These are phyloP conservation scores for Kodamaea jinghongensis DNA, from an alignment of 805 yeast genomes.

Conservation along the genomic window DNA sequence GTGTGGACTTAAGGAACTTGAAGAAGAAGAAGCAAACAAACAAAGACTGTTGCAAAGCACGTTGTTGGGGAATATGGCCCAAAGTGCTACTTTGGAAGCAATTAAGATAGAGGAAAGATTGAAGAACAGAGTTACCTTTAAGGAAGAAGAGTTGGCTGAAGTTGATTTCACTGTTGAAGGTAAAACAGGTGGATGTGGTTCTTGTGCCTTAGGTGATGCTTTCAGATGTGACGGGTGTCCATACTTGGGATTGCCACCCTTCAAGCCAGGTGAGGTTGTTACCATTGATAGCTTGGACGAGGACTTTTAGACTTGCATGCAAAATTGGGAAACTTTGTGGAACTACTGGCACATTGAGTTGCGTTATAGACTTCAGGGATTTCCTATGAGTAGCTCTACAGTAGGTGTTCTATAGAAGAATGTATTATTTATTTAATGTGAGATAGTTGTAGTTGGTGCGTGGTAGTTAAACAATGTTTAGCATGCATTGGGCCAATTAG, in stretches of 20 bases:
- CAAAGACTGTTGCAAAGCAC: constrained; percentile 45
- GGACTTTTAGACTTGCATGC: constrained; percentile 48
- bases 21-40: constrained; percentile 57
- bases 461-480: too few species aligned
- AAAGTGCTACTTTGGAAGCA: constrained; percentile 52
- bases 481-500: too few species aligned
- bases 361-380: neutral
- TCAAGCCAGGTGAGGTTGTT: constrained; percentile 93
- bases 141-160: constrained; percentile 74
- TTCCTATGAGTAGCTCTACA: neutral
- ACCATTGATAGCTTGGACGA: constrained; percentile 73
- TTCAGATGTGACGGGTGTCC: constrained; percentile 99
- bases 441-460: neutral
- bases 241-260: constrained; percentile 93
- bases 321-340: neutral
- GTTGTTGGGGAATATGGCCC: constrained; percentile 47
- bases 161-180: constrained; percentile 96
- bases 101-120: constrained; percentile 51
- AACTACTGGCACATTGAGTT: neutral
- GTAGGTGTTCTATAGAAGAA: neutral
- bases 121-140: constrained; percentile 46
- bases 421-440: neutral
- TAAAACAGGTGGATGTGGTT: constrained; percentile 95
- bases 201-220: constrained; percentile 97
- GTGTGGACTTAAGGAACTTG: constrained; percentile 90